Conservation (phyloP, 2,329 filamentous ascomycete species). For the Pezicula carpinea region DNA sequence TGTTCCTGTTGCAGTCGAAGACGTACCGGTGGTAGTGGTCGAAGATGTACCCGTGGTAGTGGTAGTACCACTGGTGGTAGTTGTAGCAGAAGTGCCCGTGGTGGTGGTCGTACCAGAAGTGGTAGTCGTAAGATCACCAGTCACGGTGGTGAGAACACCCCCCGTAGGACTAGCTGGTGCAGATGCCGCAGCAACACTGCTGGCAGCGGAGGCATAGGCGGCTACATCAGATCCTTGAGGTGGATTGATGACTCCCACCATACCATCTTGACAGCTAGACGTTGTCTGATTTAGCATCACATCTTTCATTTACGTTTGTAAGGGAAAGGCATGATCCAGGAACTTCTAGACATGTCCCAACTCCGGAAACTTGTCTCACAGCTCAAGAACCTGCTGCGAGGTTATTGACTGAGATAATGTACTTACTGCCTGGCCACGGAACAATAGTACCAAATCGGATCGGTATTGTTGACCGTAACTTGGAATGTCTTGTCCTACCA, state of each 20-base stretch:
- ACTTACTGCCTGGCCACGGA: conserved; percentile 26
- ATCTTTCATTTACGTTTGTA: too few species aligned
- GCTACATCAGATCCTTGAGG: conserved; percentile 8
- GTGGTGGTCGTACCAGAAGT: conserved; percentile 21
- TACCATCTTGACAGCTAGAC: conserved; percentile 35
- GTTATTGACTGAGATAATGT: too few species aligned
- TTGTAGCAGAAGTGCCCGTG: conserved; percentile 22
- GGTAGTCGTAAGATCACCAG: background rate
- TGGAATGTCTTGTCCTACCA: conserved; percentile 16
- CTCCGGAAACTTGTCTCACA: too few species aligned
- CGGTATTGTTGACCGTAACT: conserved; percentile 30
- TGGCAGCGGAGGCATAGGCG: conserved; percentile 10
- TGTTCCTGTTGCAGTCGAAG: background rate
- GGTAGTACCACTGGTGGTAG: background rate
- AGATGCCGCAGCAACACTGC: background rate
- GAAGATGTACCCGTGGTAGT: background rate
- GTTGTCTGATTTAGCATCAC: too few species aligned
- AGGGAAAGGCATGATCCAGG: too few species aligned
- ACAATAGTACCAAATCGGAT: conserved; percentile 41
- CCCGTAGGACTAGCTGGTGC: conserved; percentile 9
- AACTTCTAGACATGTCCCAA: too few species aligned
- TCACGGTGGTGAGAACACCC: conserved; percentile 9
- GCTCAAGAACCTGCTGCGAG: too few species aligned
- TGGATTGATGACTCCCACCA: conserved; percentile 39
- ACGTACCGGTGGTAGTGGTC: background rate